These are phyloP conservation scores for Scenedesmus sp. DNA, from an alignment of 163 green algal species.

Conservation along the genomic window DNA sequence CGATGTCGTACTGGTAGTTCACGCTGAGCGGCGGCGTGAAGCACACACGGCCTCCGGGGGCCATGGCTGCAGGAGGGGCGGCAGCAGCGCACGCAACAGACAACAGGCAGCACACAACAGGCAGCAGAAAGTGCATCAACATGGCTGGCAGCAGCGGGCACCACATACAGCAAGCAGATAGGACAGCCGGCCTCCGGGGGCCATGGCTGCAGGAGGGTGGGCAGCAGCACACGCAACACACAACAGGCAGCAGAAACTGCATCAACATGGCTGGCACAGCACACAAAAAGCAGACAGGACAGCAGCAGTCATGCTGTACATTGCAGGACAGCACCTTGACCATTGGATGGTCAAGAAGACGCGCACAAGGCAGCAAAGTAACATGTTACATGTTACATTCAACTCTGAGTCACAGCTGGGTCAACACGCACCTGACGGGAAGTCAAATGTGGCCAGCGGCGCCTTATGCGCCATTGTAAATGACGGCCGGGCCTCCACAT, in stretches of 20 bases:
- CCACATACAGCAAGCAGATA: too few relatives aligned
- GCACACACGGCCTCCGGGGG: background rate
- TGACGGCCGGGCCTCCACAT: background rate
- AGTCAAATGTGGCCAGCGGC: constrained; percentile 16
- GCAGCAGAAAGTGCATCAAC: background rate
- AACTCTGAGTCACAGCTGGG: too few relatives aligned
- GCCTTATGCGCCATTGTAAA: background rate
- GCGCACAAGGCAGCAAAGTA: background rate
- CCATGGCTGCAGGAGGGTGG: constrained; percentile 19
- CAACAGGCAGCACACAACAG: background rate
- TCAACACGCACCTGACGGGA: constrained; percentile 23
- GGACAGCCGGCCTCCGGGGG: background rate
- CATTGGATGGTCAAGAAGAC: background rate
- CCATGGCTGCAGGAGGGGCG: constrained; percentile 17
- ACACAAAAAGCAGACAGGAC: too few relatives aligned
- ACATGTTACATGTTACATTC: background rate
- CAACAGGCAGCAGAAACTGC: background rate
- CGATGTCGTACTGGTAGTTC: constrained; percentile 31
- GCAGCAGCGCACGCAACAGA: background rate
- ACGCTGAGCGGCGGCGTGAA: constrained; percentile 22
- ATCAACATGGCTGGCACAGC: background rate
- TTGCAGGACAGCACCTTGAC: background rate
- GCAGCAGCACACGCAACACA: background rate
- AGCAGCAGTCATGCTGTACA: background rate
- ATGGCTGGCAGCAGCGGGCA: background rate